A percentile compares a stretch with the other conserved stretches of the same genome.
Conservation (phyloP, 2,329 filamentous ascomycete genomes). For the Exophiala mesophila region DNA sequence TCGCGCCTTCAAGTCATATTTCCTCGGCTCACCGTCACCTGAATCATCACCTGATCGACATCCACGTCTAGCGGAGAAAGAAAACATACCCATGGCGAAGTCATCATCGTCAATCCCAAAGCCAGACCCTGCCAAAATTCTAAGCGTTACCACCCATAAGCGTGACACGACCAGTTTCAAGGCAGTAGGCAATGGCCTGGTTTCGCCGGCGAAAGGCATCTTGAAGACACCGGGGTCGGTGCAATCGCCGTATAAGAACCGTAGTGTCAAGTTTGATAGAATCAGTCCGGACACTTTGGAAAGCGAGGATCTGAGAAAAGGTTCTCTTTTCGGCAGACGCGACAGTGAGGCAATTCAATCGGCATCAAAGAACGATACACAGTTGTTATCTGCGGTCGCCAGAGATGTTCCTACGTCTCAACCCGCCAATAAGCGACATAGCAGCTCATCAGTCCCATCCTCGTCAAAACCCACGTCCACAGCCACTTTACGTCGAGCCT, state of each 20-base stretch:
- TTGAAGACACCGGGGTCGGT: slow-evolving; percentile 58
- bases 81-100: slow-evolving; percentile 16
- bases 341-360: background rate
- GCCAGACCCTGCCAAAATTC: background rate
- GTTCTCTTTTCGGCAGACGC: background rate
- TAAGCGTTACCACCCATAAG: background rate
- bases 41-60: slow-evolving; percentile 40
- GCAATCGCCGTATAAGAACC: slow-evolving; percentile 21
- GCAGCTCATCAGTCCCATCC: background rate
- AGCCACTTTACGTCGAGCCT: slow-evolving; percentile 42
- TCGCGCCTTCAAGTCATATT: slow-evolving; percentile 60
- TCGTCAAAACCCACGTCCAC: slow-evolving; percentile 35
- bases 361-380: background rate
- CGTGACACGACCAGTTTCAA: background rate
- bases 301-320: background rate
- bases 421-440: background rate
- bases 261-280: slow-evolving; percentile 8
- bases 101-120: slow-evolving; percentile 22
- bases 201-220: slow-evolving; percentile 58
- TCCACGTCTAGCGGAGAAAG: slow-evolving; percentile 26
- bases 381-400: background rate
- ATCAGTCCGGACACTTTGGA: background rate
- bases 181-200: slow-evolving; percentile 18
- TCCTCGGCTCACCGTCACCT: slow-evolving; percentile 63
- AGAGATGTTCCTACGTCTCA: background rate